A percentile compares a stretch with the other conserved stretches of the same genome.
These are phyloP conservation scores for Podila horticola DNA, from an alignment of 192 early-diverging fungal genomes.

Conservation along the genomic window DNA sequence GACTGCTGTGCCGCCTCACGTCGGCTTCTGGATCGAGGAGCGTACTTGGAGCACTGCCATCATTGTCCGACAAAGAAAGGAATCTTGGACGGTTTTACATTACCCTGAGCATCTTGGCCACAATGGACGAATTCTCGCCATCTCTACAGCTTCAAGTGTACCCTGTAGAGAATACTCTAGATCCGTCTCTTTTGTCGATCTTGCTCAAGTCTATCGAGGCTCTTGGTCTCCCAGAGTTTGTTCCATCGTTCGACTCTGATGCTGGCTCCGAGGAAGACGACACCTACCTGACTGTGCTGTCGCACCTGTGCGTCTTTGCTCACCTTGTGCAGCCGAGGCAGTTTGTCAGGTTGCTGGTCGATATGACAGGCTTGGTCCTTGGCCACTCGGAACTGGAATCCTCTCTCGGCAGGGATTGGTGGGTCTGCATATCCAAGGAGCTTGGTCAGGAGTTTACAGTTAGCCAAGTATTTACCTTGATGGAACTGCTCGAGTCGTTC, in stretches of 20 bases:
- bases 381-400: slow-evolving; percentile 26
- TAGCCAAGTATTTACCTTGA: slow-evolving; percentile 7
- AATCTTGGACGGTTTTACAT: slow-evolving; percentile 26
- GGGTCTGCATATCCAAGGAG: slow-evolving; percentile 19
- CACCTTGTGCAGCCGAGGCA: slow-evolving; percentile 17
- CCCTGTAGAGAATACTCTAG: neutral
- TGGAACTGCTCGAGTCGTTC: slow-evolving; percentile 24
- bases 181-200: slow-evolving; percentile 2
- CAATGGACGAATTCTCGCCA: slow-evolving; percentile 28
- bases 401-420: slow-evolving; percentile 31
- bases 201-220: slow-evolving; percentile 11
- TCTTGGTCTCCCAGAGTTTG: slow-evolving; percentile 9
- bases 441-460: slow-evolving; percentile 26
- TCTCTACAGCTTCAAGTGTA: slow-evolving; percentile 29
- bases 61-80: slow-evolving; percentile 35
- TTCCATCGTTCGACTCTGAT: neutral
- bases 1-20: slow-evolving; percentile 18
- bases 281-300: slow-evolving; percentile 13
- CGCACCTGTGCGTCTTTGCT: slow-evolving; percentile 23
- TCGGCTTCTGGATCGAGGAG: slow-evolving; percentile 11
- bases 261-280: slow-evolving; percentile 10
- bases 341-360: slow-evolving; percentile 26
- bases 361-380: slow-evolving; percentile 27
- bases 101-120: slow-evolving; percentile 16
- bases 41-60: neutral